A percentile compares a stretch with the other conserved stretches of the same genome.
These are phyloP conservation scores for Trametes cubensis DNA, from an alignment of 768 basidiomycete species.

Conservation along the genomic window DNA sequence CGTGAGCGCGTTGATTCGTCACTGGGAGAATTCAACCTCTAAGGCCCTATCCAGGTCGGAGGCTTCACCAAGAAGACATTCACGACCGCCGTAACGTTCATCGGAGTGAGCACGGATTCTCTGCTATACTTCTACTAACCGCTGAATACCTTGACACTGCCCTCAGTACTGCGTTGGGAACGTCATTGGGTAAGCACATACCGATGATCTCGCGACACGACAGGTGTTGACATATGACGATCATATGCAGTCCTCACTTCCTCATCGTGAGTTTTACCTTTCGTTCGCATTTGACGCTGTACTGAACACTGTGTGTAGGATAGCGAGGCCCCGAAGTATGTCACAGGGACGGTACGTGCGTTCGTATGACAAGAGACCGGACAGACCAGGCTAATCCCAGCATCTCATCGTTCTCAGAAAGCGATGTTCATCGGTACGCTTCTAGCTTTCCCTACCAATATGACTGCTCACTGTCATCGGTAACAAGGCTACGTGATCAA, in stretches of 20 bases:
- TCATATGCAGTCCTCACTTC: slow-evolving; percentile 19
- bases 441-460: too few relatives aligned
- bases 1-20: slow-evolving; percentile 8
- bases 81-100: slow-evolving; percentile 35
- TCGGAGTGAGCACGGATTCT: slow-evolving; percentile 22
- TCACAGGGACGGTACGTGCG: slow-evolving; percentile 19
- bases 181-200: slow-evolving; percentile 19
- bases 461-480: too few relatives aligned
- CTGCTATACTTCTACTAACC: neutral
- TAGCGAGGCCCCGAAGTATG: slow-evolving; percentile 24
- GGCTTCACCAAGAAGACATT: slow-evolving; percentile 36
- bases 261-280: slow-evolving; percentile 12
- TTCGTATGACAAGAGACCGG: neutral
- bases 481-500: slow-evolving; percentile 23
- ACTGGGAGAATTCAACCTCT: neutral
- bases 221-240: neutral
- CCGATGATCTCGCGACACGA: too few relatives aligned
- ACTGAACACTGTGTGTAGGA: neutral
- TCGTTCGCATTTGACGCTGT: neutral
- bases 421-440: slow-evolving; percentile 26
- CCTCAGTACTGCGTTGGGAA: slow-evolving; percentile 25
- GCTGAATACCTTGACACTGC: too few relatives aligned
- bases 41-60: slow-evolving; percentile 22
- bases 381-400: neutral
- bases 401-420: neutral